Evolutionary conservation across 768 basidiomycete genomes (phyloP).

Genomic region (Mycena belliarum): DNA sequence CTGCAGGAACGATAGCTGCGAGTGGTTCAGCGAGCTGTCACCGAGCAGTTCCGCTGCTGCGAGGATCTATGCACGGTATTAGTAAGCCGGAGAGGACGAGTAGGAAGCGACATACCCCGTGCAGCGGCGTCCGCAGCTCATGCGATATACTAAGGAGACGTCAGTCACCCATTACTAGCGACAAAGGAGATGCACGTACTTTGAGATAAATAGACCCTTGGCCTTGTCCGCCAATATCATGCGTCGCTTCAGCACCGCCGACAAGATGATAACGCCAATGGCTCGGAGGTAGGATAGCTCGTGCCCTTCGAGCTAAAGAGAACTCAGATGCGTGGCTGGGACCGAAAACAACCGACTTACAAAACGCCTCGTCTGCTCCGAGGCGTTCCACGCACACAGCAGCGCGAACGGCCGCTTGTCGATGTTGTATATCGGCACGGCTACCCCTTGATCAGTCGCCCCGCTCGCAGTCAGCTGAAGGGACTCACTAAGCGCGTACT

Average conservation of each 20-base stretch:
- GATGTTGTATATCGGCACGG: slow-evolving; percentile 90
- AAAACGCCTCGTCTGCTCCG: slow-evolving; percentile 77
- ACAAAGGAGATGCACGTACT: slow-evolving; percentile 52
- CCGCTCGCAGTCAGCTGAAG: neutral
- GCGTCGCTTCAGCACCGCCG: slow-evolving; percentile 86
- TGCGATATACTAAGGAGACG: slow-evolving; percentile 70
- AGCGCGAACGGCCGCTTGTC: slow-evolving; percentile 91
- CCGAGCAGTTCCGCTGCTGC: slow-evolving; percentile 90
- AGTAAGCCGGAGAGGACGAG: neutral
- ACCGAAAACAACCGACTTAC: slow-evolving; percentile 40
- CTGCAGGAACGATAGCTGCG: slow-evolving; percentile 84
- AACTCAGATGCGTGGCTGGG: slow-evolving; percentile 8
- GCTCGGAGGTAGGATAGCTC: slow-evolving; percentile 91
- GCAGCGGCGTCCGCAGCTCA: slow-evolving; percentile 87
- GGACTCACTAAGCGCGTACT: slow-evolving; percentile 83
- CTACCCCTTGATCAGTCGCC: slow-evolving; percentile 36
- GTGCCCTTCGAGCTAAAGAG: slow-evolving; percentile 76
- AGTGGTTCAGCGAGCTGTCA: slow-evolving; percentile 79
- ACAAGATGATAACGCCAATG: slow-evolving; percentile 91
- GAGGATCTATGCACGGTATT: slow-evolving; percentile 56
- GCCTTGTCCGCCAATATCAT: slow-evolving; percentile 96
- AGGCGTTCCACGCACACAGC: slow-evolving; percentile 88
- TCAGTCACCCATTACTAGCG: too few species aligned
- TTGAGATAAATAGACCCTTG: slow-evolving; percentile 89
- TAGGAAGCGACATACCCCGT: slow-evolving; percentile 60